Percentiles rank a stretch among this genome's conserved stretches.
phyloP scores from a whole-genome alignment of 2,329 filamentous ascomycete species.

The Aureobasidium sp. region DNA sequence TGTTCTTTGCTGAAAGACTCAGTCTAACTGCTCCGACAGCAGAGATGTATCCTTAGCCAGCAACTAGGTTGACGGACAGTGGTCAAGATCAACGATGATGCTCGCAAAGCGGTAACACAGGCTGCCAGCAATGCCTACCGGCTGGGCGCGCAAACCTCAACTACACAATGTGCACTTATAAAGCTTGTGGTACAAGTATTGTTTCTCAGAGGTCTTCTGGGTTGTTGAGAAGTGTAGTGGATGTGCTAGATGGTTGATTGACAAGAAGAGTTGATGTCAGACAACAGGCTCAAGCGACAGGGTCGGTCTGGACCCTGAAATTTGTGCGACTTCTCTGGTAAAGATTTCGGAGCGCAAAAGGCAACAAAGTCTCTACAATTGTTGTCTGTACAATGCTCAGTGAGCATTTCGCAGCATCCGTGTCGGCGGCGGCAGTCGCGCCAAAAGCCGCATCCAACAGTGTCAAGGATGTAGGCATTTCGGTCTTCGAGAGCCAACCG shows the following conservation, averaged over 20 bases:
- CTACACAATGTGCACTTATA: too few species aligned
- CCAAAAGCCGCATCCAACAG: conserved; percentile 38
- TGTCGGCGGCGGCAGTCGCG: conserved; percentile 34
- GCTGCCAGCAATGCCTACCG: too few species aligned
- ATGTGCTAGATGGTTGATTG: not conserved
- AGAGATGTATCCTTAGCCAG: not conserved
- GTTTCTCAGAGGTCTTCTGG: too few species aligned
- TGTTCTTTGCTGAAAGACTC: not conserved
- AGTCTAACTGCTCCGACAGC: not conserved
- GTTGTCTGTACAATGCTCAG: conserved; percentile 36
- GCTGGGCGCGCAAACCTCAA: too few species aligned
- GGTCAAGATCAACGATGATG: not conserved
- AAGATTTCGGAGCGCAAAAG: not conserved
- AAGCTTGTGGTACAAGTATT: not conserved
- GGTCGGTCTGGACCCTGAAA: not conserved
- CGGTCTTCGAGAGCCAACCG: conserved; percentile 74
- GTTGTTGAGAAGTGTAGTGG: too few species aligned
- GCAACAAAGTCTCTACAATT: too few species aligned
- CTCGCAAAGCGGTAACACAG: too few species aligned
- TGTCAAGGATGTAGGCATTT: conserved; percentile 75
- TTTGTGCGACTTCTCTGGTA: not conserved
- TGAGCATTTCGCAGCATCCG: conserved; percentile 43
- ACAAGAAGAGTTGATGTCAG: not conserved
- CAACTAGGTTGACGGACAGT: not conserved
- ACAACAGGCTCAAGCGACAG: not conserved